Percentiles rank a stretch among this genome's conserved stretches.
phyloP scores from a whole-genome alignment of 495 filamentous ascomycete species.

The Penicillium subrubescens region DNA sequence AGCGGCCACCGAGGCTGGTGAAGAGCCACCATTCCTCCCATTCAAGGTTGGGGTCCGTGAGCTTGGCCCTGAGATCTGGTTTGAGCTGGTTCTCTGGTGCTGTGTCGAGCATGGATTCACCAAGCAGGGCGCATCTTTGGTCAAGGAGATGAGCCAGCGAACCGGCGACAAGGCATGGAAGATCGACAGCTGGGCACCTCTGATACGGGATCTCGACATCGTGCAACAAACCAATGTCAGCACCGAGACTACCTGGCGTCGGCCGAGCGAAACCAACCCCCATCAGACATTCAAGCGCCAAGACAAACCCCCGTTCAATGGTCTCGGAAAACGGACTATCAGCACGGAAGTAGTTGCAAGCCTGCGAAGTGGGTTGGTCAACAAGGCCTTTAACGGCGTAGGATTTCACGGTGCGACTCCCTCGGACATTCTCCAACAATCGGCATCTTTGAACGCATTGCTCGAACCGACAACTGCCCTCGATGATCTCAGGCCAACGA shows the following conservation, averaged over 20 bases:
- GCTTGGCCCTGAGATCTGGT: slow-evolving; percentile 62
- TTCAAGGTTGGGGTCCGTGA: slow-evolving; percentile 54
- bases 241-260: slow-evolving; percentile 38
- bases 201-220: slow-evolving; percentile 29
- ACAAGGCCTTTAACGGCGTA: slow-evolving; percentile 36
- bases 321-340: slow-evolving; percentile 52
- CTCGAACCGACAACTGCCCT: slow-evolving; percentile 23
- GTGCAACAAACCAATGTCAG: slow-evolving; percentile 40
- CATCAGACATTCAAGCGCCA: slow-evolving; percentile 21
- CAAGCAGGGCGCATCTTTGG: slow-evolving; percentile 52
- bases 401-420: slow-evolving; percentile 30
- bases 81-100: slow-evolving; percentile 68
- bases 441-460: slow-evolving; percentile 28
- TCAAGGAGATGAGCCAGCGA: slow-evolving; percentile 42
- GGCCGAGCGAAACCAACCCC: slow-evolving; percentile 23
- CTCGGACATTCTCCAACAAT: slow-evolving; percentile 24
- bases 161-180: slow-evolving; percentile 40
- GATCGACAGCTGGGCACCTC: slow-evolving; percentile 40
- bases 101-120: slow-evolving; percentile 65
- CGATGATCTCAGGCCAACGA: slow-evolving; percentile 28
- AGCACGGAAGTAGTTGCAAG: slow-evolving; percentile 60
- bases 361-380: slow-evolving; percentile 54
- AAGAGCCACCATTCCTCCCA: slow-evolving; percentile 53
- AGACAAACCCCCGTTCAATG: slow-evolving; percentile 37
- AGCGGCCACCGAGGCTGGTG: slow-evolving; percentile 47